These are phyloP conservation scores for Chloropicon primus DNA, from an alignment of 139 green algal species.

Conservation along the genomic window DNA sequence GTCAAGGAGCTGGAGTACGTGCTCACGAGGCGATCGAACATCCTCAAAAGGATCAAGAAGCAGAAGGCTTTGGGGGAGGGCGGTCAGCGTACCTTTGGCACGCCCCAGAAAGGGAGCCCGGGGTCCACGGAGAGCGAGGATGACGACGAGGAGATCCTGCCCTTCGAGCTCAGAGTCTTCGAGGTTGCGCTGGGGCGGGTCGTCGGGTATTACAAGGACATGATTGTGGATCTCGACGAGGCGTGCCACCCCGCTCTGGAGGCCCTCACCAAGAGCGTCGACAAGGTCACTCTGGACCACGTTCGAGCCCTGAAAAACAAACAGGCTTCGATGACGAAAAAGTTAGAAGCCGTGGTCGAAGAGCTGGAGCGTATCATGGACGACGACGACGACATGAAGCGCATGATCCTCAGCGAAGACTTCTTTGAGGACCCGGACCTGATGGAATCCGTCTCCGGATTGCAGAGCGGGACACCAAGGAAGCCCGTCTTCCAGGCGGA, in stretches of 20 bases:
- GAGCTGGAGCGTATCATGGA: slow-evolving; percentile 58
- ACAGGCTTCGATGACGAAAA: slow-evolving; percentile 47
- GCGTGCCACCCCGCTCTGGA: slow-evolving; percentile 51
- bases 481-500: background rate
- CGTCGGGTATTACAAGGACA: slow-evolving; percentile 23
- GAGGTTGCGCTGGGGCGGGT: slow-evolving; percentile 49
- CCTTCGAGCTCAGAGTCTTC: slow-evolving; percentile 58
- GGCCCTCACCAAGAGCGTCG: slow-evolving; percentile 37
- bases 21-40: background rate
- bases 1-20: background rate
- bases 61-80: background rate
- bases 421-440: slow-evolving; percentile 40
- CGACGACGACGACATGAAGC: slow-evolving; percentile 70
- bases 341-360: slow-evolving; percentile 41
- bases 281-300: slow-evolving; percentile 51
- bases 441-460: slow-evolving; percentile 38
- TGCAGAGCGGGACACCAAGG: background rate
- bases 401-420: slow-evolving; percentile 57
- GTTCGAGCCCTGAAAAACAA: slow-evolving; percentile 68
- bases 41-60: background rate
- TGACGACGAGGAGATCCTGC: slow-evolving; percentile 24
- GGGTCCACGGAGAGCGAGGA: background rate
- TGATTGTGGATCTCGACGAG: slow-evolving; percentile 34
- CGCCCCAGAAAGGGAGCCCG: background rate
- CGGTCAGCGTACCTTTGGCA: background rate